Conservation (phyloP, 306 rosid genomes). For the Albizia julibrissin region DNA sequence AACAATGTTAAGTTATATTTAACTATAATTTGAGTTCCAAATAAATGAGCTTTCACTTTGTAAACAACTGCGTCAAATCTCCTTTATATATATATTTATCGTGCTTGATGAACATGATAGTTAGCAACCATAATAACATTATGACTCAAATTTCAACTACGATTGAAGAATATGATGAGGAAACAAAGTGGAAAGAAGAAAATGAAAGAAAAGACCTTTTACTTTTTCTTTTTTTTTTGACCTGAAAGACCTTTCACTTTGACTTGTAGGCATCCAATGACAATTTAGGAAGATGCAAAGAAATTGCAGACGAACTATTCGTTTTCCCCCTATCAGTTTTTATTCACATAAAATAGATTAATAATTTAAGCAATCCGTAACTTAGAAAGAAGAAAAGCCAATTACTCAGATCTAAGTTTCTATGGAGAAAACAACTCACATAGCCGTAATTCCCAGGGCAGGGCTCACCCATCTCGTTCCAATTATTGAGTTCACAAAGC, state of each 20-base stretch:
- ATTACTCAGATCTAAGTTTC: background rate
- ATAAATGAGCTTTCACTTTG: too few species aligned
- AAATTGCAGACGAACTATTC: background rate
- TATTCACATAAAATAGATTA: too few species aligned
- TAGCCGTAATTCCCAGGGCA: background rate
- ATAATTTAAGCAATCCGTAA: too few species aligned
- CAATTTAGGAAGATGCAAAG: background rate
- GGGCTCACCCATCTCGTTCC: background rate
- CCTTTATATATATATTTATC: too few species aligned
- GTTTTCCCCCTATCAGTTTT: background rate
- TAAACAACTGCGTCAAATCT: too few species aligned
- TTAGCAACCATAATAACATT: too few species aligned
- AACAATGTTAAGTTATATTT: too few species aligned
- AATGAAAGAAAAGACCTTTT: too few species aligned
- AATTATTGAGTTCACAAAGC: background rate
- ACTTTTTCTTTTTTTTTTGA: too few species aligned
- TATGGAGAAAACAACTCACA: background rate
- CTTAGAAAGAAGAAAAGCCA: background rate
- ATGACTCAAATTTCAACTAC: background rate
- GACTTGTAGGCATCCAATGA: background rate
- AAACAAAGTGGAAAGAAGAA: background rate
- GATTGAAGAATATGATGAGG: background rate
- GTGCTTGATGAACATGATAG: background rate
- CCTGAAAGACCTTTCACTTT: too few species aligned
- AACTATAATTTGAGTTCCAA: too few species aligned